Percentiles rank a stretch among this genome's conserved stretches.
phyloP scores from a whole-genome alignment of 164 flowering plant genomes.

The Macadamia tetraphylla region DNA sequence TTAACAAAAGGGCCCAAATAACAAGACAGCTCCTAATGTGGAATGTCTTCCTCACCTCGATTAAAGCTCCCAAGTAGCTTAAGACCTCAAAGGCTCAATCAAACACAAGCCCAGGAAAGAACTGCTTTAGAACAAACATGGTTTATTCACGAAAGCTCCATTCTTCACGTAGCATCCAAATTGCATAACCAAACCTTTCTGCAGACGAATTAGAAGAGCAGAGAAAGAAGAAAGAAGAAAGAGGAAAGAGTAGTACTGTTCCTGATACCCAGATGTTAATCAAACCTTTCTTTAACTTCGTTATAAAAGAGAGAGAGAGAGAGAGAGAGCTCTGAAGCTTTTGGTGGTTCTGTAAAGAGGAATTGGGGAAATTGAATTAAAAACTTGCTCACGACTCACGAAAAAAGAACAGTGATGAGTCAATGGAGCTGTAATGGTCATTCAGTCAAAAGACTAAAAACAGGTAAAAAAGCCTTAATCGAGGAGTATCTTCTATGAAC shows the following conservation, averaged over 20 bases:
- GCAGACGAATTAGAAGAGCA: constrained; percentile 2
- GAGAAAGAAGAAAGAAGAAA: no score
- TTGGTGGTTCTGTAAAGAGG: no score
- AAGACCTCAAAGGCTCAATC: constrained; percentile 1
- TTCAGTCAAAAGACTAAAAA: no score
- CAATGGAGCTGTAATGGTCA: no score
- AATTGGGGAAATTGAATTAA: no score
- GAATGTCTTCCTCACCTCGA: background rate
- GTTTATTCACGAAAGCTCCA: constrained; percentile 8
- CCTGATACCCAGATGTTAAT: constrained; percentile 8
- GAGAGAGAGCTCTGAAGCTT: no score
- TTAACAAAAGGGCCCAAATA: constrained; percentile 11
- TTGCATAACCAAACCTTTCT: constrained; percentile 13
- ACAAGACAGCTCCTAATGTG: constrained; percentile 3
- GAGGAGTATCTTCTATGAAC: no score
- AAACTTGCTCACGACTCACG: no score
- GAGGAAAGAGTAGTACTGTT: constrained; percentile 5
- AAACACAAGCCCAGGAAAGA: constrained; percentile 2
- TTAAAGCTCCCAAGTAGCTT: background rate
- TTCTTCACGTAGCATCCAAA: constrained; percentile 1
- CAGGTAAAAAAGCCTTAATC: no score
- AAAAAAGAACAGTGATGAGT: no score
- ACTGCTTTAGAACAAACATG: constrained; percentile 9
- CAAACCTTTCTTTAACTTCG: background rate
- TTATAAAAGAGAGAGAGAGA: no score